Percentiles rank a stretch among this genome's conserved stretches.
Conservation (phyloP, 2,329 filamentous ascomycete genomes). For the Diplocarpon rosae region DNA sequence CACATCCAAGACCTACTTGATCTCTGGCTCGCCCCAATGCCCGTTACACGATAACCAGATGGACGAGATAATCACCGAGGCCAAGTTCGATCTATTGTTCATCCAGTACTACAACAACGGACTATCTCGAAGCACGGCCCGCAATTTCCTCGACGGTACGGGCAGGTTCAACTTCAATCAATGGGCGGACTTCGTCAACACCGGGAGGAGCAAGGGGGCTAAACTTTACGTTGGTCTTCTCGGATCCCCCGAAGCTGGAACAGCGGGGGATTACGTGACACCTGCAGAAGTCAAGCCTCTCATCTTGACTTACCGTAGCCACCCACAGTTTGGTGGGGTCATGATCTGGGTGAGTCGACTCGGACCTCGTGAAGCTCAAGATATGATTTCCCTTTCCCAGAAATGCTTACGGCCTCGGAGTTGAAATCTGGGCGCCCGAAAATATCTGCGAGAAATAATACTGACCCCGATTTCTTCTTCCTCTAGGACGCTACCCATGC, state of each 20-base stretch:
- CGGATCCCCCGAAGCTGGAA: conserved; percentile 7
- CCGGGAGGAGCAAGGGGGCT: conserved; percentile 19
- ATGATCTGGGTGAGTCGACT: conserved; percentile 21
- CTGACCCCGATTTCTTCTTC: too few species aligned
- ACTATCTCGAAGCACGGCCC: conserved; percentile 18
- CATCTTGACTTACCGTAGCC: conserved; percentile 14
- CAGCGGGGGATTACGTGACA: conserved; percentile 15
- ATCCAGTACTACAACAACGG: conserved; percentile 28
- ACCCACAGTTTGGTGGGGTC: conserved; percentile 25
- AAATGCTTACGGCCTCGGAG: too few species aligned
- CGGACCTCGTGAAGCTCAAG: too few species aligned
- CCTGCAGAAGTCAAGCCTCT: conserved; percentile 19
- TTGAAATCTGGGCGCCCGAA: too few species aligned
- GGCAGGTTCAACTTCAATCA: conserved; percentile 19
- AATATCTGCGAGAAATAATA: too few species aligned
- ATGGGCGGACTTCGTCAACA: conserved; percentile 17
- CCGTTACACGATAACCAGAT: conserved; percentile 24
- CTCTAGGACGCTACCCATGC: conserved; percentile 19
- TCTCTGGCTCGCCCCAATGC: conserved; percentile 27
- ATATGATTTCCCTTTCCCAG: too few species aligned
- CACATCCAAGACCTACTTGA: conserved; percentile 22
- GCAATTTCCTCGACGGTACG: conserved; percentile 13
- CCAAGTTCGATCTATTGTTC: conserved; percentile 25
- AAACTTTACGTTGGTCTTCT: conserved; percentile 25
- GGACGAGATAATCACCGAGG: conserved; percentile 19